Conservation (phyloP, 495 filamentous ascomycete genomes). For the Wilcoxina mikolae region DNA sequence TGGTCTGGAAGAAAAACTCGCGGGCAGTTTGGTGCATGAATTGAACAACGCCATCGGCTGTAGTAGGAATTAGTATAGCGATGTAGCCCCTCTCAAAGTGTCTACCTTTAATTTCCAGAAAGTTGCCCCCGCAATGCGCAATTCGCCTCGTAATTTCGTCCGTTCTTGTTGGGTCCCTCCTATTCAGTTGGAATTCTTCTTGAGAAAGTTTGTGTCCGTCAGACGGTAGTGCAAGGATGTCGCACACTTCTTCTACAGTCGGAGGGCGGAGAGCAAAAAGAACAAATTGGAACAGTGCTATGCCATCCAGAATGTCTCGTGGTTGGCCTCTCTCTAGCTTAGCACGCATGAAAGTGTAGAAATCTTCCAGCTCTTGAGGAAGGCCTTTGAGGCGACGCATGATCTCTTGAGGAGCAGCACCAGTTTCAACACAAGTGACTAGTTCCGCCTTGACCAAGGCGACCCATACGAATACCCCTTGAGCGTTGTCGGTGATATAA, state of each 20-base stretch:
- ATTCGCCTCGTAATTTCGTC: neutral
- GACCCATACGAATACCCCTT: conserved; percentile 23
- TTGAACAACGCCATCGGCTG: neutral
- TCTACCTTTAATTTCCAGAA: conserved; percentile 1
- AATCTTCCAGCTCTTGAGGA: neutral
- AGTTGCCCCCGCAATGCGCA: neutral
- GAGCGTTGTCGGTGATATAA: conserved; percentile 9
- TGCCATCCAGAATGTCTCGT: neutral
- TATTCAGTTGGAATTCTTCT: neutral
- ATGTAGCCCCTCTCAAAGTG: neutral
- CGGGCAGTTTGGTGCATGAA: neutral
- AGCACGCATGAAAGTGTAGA: neutral
- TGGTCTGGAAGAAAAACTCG: neutral
- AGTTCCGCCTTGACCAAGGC: conserved; percentile 11
- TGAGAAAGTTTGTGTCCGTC: neutral
- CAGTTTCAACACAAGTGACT: neutral
- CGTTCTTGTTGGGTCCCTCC: too few relatives aligned
- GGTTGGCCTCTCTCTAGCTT: neutral
- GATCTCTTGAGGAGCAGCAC: neutral
- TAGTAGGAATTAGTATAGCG: neutral
- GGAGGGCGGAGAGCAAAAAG: neutral
- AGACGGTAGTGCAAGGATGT: neutral
- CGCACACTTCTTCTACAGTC: neutral
- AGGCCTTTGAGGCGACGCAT: neutral
- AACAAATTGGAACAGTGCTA: neutral